Evolutionary conservation across 1,139 yeast species (phyloP).

Genomic region (Meyerozyma carpophila): DNA sequence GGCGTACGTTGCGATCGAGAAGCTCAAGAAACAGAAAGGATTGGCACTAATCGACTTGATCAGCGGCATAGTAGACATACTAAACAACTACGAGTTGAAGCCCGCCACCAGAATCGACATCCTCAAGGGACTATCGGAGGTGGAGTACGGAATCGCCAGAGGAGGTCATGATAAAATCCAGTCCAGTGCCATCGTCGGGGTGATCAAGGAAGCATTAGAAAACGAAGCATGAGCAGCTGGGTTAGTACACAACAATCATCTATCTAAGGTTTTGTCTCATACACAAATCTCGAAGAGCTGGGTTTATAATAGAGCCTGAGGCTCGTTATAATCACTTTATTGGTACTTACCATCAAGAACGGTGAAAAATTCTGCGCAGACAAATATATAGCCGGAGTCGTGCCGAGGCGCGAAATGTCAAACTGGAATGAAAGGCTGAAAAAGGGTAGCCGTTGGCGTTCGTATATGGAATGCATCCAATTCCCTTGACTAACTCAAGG

Average conservation of each 20-base stretch:
- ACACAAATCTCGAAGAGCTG: conserved; percentile 4
- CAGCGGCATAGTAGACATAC: conserved; percentile 65
- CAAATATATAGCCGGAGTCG: neutral
- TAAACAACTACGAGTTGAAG: conserved; percentile 62
- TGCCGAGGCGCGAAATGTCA: neutral
- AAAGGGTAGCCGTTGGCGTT: too few species aligned
- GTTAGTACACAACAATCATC: conserved; percentile 1
- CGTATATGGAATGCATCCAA: too few species aligned
- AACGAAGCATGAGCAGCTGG: conserved; percentile 11
- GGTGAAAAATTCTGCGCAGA: neutral
- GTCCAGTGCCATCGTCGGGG: conserved; percentile 85
- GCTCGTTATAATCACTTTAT: conserved; percentile 1
- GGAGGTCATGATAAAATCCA: conserved; percentile 94
- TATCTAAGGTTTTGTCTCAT: conserved; percentile 3
- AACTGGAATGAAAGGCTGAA: too few species aligned
- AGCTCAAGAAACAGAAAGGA: conserved; percentile 68
- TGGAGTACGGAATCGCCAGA: conserved; percentile 83
- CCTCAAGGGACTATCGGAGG: conserved; percentile 69
- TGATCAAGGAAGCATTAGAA: conserved; percentile 60
- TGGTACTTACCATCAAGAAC: neutral
- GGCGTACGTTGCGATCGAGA: conserved; percentile 58
- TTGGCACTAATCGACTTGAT: conserved; percentile 84
- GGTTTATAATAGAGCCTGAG: conserved; percentile 3
- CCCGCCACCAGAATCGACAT: conserved; percentile 57
- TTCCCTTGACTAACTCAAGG: too few species aligned